Base-by-base conservation (phyloP, 495 filamentous ascomycete genomes). In the Podospora fimiseda region DNA sequence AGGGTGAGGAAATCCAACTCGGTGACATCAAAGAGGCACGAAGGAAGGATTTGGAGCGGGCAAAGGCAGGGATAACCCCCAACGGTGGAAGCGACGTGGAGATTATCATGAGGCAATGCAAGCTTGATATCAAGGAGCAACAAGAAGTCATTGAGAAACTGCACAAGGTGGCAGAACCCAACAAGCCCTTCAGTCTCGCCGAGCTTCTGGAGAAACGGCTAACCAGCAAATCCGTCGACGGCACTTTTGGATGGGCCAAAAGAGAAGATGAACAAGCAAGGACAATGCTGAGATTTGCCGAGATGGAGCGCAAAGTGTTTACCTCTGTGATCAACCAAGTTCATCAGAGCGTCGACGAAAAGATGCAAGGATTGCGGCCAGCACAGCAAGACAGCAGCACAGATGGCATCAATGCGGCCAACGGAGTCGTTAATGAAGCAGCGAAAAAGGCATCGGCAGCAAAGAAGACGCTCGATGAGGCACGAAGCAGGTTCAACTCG, bases 1-100 rank as follows among this genome's bases (percentile, higher is more conserved):
- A 74, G 57, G 72, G 70, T 0, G 50, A 43, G 3, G 74, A 75
- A 50, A 57, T 75, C n/a, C 52, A 59, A 16, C 68, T 70, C 20
- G 52, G 55, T n/a, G 70, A 67, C 48, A 61, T 74, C 50, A 56
- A 43, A 8, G 39, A 54, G 50, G 51, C 57, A 9, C 22, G 58
- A n/a, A 22, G 13, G 1, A 48, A 53, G 38, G 53, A 51, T 18
- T 20, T 57, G 16, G 53, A 54, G 36, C 40, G 54, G 0, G 19
- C 53, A 1, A 53, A 52, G 45, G 48, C 18, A 7, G 13, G 55
- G 18, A n/a, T 19, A 1, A 51, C 14, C n/a, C 15, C 20, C 19
- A 14, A 24, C 2, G 49, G 22, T 1, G 20, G 51, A 24, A 51
- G 50, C 20, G 59, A 61, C 14, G 46, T 61, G 14, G 20, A 61